Evolutionary conservation across 805 yeast species (phyloP), one percentile per base, ranked within the genome.

Genomic region (Saccharomycopsis sp.): DNA sequence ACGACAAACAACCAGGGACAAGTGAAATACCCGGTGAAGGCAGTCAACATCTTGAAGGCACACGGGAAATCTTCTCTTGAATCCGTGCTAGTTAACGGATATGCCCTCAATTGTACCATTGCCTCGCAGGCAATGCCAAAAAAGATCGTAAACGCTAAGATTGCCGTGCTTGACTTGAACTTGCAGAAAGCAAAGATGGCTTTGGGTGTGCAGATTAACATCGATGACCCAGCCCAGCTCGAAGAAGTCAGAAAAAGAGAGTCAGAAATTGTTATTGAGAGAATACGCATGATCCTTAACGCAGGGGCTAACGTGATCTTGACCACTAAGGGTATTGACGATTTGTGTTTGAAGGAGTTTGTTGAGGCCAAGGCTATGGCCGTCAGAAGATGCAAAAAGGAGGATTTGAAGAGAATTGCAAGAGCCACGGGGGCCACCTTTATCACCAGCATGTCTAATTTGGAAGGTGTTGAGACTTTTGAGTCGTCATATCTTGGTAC

Each of bases 371-470:
- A 90, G 41, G 91, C 89, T 51, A 89, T 91, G 90, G 97, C 94
- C 21, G 97, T 94, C 52, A 87, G 99, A 76, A 83, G 99, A 66
- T 91, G 97, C 78, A 90, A 90, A 73, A 91, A 90, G 70, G 99
- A 94, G 73, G 99, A 94, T 73, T 79, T 94, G 66, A 83, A 96
- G 70, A 85, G 99, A 76, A 92, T 94, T 65, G 98, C 99, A 4
- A 82, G 96, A 68, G 98, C 99, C 51, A 91, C 98, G 1, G 99
- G 99, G 60, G 99, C 97, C 46, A 89, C 97, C 2, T 76, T 94
- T 67, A 79, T 95, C 54, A 78, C 88, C 56, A 85, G 88, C 64
- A 82, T 94, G 83, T 86, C 97, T 57, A 94, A 94, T 69, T 79
- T 95, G 72, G 98, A 94, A 72, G 97, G 97, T 64, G 97, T 91